phyloP scores from a whole-genome alignment of 257 asterid species.

The Solanum bulbocastanum region DNA sequence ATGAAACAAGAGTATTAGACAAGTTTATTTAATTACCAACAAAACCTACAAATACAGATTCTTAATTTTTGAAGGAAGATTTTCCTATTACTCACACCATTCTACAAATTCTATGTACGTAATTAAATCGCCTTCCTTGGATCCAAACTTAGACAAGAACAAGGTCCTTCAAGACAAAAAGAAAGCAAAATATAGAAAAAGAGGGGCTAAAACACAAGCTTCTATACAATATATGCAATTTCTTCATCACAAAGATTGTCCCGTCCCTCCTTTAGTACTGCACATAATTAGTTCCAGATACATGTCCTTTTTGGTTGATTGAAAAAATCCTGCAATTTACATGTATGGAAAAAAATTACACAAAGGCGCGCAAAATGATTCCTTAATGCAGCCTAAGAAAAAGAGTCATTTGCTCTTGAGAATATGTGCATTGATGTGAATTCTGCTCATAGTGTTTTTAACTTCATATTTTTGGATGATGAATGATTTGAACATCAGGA shows the following conservation, averaged over 20 bases:
- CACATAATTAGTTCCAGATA: not conserved
- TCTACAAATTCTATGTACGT: not conserved
- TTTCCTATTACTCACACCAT: not conserved
- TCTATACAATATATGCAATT: not conserved
- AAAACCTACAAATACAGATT: not conserved
- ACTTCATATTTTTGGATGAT: not conserved
- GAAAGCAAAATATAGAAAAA: not conserved
- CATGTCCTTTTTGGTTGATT: not conserved
- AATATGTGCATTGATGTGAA: not conserved
- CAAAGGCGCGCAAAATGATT: not conserved
- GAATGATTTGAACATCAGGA: not conserved
- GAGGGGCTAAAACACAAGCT: not conserved
- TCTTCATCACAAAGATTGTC: not conserved
- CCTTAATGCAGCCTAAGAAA: not conserved
- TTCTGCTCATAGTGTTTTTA: not conserved
- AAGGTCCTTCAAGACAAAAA: not conserved
- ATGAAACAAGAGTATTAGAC: not conserved
- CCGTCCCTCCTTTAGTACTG: not conserved
- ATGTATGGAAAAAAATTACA: not conserved
- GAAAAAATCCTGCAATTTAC: not conserved
- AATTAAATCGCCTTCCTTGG: not conserved
- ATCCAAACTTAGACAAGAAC: not conserved
- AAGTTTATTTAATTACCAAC: not conserved
- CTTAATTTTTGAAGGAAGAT: not conserved
- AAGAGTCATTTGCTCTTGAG: not conserved